Evolutionary conservation across 2,329 filamentous ascomycete genomes (phyloP).

Genomic region (Sclerotinia trifoliorum): DNA sequence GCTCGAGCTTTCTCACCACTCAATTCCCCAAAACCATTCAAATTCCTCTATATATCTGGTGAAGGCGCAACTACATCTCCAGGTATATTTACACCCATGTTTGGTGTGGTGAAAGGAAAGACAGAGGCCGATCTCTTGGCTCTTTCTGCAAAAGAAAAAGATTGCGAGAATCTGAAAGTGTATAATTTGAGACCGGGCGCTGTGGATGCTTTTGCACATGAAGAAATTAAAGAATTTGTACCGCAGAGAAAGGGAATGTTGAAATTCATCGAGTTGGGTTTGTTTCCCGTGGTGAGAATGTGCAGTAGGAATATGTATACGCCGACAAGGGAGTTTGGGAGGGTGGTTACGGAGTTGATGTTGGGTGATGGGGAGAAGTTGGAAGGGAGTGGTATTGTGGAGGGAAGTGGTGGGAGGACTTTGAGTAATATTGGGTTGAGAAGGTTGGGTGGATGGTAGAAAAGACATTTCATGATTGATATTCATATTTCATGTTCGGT

Average conservation of each 20-base stretch:
- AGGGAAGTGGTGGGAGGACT: conserved; percentile 40
- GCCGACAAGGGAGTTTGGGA: conserved; percentile 49
- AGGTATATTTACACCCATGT: conserved; percentile 55
- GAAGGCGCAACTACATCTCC: conserved; percentile 55
- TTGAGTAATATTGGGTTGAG: conserved; percentile 44
- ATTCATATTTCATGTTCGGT: background rate
- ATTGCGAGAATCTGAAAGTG: conserved; percentile 50
- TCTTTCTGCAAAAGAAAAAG: conserved; percentile 43
- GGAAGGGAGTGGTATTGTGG: conserved; percentile 41
- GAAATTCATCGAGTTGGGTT: conserved; percentile 25
- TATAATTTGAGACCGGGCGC: conserved; percentile 58
- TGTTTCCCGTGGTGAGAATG: conserved; percentile 33
- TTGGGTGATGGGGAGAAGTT: conserved; percentile 47
- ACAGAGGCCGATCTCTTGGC: conserved; percentile 59
- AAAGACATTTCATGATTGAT: background rate
- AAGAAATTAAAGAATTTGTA: conserved; percentile 43
- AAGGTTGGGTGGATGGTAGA: conserved; percentile 39
- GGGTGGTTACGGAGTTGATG: conserved; percentile 49
- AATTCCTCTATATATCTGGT: conserved; percentile 69
- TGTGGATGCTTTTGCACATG: conserved; percentile 52
- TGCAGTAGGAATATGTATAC: conserved; percentile 42
- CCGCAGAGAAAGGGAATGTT: conserved; percentile 36
- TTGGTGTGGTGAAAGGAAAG: conserved; percentile 65
- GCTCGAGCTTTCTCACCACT: conserved; percentile 58
- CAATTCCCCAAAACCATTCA: conserved; percentile 52